These are phyloP conservation scores for Phalaenopsis aphrodite DNA, from an alignment of 106 monocot species.

Conservation along the genomic window DNA sequence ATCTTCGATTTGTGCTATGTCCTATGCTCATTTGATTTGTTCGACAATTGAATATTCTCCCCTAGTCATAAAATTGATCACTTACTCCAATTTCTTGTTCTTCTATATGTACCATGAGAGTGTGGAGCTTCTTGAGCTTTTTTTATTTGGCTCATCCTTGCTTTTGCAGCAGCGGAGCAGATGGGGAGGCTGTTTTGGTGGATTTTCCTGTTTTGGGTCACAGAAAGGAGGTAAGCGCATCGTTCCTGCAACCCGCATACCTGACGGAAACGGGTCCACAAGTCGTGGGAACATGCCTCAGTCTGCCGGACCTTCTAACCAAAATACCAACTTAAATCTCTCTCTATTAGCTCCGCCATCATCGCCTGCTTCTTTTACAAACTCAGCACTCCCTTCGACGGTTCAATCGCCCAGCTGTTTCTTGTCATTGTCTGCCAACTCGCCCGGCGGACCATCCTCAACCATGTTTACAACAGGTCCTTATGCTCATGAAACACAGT, in stretches of 20 bases:
- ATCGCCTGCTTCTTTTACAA: conserved; percentile 90
- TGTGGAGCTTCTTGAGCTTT: neutral
- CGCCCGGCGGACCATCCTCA: conserved; percentile 65
- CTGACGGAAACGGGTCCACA: conserved; percentile 53
- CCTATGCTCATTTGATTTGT: neutral
- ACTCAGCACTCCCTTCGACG: conserved; percentile 93
- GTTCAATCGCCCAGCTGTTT: conserved; percentile 84
- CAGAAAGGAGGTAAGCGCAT: conserved; percentile 83
- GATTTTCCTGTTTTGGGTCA: conserved; percentile 82
- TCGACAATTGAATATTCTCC: neutral
- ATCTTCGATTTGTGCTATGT: neutral
- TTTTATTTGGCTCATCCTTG: conserved; percentile 8
- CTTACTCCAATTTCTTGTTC: neutral
- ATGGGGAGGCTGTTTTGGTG: conserved; percentile 79
- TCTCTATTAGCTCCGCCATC: conserved; percentile 97
- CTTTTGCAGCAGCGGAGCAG: conserved; percentile 38
- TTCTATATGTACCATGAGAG: neutral
- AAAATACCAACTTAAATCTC: conserved; percentile 40
- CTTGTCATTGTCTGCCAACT: conserved; percentile 76
- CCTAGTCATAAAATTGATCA: no score
- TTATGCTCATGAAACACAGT: conserved; percentile 94
- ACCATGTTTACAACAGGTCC: conserved; percentile 89
- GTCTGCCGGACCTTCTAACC: conserved; percentile 41
- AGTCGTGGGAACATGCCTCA: conserved; percentile 45
- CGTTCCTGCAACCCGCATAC: conserved; percentile 81